Evolutionary conservation across 768 basidiomycete species (phyloP), one percentile per base, ranked within the genome.

Genomic region (Kwoniella europaea): DNA sequence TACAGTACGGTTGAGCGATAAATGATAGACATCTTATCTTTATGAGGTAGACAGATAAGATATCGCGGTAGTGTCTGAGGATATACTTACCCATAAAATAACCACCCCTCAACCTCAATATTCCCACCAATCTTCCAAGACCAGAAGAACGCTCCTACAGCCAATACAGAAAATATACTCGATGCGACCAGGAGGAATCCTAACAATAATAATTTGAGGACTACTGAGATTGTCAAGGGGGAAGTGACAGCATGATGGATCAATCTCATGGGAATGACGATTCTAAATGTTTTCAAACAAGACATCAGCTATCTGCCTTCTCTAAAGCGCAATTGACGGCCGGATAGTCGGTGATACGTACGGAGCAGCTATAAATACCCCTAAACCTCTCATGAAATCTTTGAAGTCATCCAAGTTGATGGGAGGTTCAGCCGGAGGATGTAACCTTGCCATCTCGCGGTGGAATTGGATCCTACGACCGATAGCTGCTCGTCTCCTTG

Each of bases 81-180:
- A 16, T n/a, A n/a, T 4, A 71, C 79, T 66, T 53, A 80, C 82
- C 82, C 82, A 59, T 83, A 83, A 18, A 74, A 71, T 54, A 83
- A 67, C 82, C 82, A 83, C 18, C 79, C 82, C 64, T 83, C 82
- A 13, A 79, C 73, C 59, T 83, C 81, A 7, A 83, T 69, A 4
- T 67, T 52, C 2, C 76, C 74, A 3, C 76, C 80, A 15, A 77
- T 76, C 2, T 77, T 74, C 78, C 81, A 82, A 1, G 74, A 78
- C 64, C 71, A 80, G 78, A 81, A 83, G 67, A 81, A 82, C 3
- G 78, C 79, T 10, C 71, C 79, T 13, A 81, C 79, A 18, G 79
- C 78, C 9, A 82, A 52, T 1, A 82, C 63, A 2, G 79, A 81
- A 66, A 82, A 76, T 1, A 76, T 59, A 15, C 76, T 78, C 5